A percentile compares a stretch with the other conserved stretches of the same genome.
Conservation (phyloP, 345 rosid genomes). For the Heritiera fomes region DNA sequence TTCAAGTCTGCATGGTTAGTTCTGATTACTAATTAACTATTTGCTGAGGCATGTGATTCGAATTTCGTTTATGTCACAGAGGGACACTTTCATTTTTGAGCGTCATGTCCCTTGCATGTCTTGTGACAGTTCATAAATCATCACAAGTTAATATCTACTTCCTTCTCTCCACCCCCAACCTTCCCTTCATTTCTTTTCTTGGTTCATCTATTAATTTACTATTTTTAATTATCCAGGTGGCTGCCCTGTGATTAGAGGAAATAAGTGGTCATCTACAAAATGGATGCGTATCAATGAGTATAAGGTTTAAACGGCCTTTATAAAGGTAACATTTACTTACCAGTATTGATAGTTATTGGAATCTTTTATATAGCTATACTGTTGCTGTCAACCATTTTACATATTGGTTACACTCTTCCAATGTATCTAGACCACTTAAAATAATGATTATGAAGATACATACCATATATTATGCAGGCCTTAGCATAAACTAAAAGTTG, state of each 20-base stretch:
- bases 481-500: neutral
- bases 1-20: conserved; percentile 90
- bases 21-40: neutral
- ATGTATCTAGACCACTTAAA: neutral
- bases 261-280: conserved; percentile 96
- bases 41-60: neutral
- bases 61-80: neutral
- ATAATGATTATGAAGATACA: neutral
- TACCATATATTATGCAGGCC: neutral
- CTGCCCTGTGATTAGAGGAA: conserved; percentile 84
- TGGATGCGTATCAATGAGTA: conserved; percentile 86
- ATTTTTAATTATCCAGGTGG: conserved; percentile 57
- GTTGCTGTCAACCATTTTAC: neutral
- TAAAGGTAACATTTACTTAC: conserved; percentile 34
- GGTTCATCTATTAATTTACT: conserved; percentile 8
- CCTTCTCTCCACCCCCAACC: no score
- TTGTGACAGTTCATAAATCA: neutral
- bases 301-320: conserved; percentile 37
- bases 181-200: neutral
- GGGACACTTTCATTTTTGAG: neutral
- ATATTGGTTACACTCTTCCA: neutral
- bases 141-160: neutral
- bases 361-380: neutral
- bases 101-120: neutral
- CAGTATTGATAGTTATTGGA: neutral